Conservation (phyloP, 164 flowering plant species). For the Vitis vinifera region ASM3070453v1 NC_081809.1:20148001-20148500, state of each 20-base stretch:
- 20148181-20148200: slow-evolving; percentile 30
- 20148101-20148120: no score
- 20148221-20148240: slow-evolving; percentile 29
- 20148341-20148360: slow-evolving; percentile 35
- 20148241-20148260: slow-evolving; percentile 35
- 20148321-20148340: slow-evolving; percentile 34
- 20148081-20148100: no score
- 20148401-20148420: slow-evolving; percentile 11
- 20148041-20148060: not conserved
- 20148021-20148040: not conserved
- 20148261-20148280: slow-evolving; percentile 32
- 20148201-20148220: slow-evolving; percentile 30
- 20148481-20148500: slow-evolving; percentile 31
- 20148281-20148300: slow-evolving; percentile 42
- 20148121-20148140: no score
- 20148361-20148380: slow-evolving; percentile 14
- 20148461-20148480: slow-evolving; percentile 36
- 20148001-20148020: not conserved
- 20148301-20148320: slow-evolving; percentile 36
- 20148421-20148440: slow-evolving; percentile 25
- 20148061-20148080: not conserved
- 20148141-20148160: no score
- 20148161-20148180: slow-evolving; percentile 5
- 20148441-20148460: slow-evolving; percentile 32
- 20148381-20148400: not conserved